Base-by-base conservation (phyloP, 108 stramenopile species). In the Bacterosira constricta region DNA sequence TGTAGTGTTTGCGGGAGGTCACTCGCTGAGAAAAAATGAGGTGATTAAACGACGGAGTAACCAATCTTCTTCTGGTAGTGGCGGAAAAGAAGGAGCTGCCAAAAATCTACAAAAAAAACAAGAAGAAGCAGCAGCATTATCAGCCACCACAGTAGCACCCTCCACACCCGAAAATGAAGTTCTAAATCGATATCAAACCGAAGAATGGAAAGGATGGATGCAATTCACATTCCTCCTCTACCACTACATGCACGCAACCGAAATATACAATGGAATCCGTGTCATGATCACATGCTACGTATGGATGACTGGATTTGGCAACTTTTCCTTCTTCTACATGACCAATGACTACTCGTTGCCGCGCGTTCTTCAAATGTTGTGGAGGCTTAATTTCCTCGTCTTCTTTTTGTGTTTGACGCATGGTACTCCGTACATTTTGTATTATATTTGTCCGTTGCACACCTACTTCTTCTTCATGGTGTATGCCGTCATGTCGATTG, bases 171-270 rank as follows among this genome's bases (percentile, higher is more conserved):
- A 75, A 31, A 85, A 87, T 39, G 90, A 91, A 56, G 75, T 98
- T 21, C 81, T 98, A 15, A 97, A 97, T 84, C 88, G 97, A 54
- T 86, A 98, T 71, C 99, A 99, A 75, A 99, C 99, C 0, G 97
- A 98, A 66, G 99, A 99, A 73, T 99, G 99, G 99, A 99, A 99
- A 66, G 94, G 90, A 39, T 94, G 93, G 93, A 99, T 99, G 99
- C 97, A 98, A 83, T 96, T 95, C 69, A 94, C 96, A 72, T 98
- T 99, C 71, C 74, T 99, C 37, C 81, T 98, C 11, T 99, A 98
- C 83, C 97, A 99, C 62, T 99, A 99, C 83, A 97, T 95, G 79
- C 88, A 94, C 57, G 97, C 97, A 2, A 93, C 82, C 67, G 93
- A 97, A 69, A 87, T 97, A 20, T 98, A 98, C 90, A 99, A 98